Conservation (phyloP, 345 rosid species). For the Citrus medica region DNA sequence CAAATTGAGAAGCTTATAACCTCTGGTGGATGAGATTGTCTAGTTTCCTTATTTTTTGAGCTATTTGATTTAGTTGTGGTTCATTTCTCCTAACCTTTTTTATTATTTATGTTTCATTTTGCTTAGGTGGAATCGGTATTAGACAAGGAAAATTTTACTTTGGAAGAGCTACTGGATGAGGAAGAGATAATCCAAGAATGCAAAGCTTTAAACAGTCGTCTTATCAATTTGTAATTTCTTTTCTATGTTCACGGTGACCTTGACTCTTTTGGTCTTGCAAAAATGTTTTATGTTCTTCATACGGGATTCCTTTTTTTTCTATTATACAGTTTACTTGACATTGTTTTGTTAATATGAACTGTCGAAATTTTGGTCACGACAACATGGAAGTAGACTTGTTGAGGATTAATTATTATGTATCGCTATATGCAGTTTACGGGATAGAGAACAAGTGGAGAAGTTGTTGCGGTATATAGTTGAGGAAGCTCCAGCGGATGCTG, state of each 20-base stretch:
- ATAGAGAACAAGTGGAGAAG: slow-evolving; percentile 92
- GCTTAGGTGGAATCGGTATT: slow-evolving; percentile 81
- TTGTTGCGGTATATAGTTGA: slow-evolving; percentile 73
- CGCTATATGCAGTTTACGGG: slow-evolving; percentile 62
- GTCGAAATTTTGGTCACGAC: neutral
- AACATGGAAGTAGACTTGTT: neutral
- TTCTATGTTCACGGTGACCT: neutral
- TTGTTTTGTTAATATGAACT: neutral
- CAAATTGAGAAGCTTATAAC: neutral
- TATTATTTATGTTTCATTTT: slow-evolving; percentile 6
- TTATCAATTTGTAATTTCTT: slow-evolving; percentile 76
- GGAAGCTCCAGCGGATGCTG: slow-evolving; percentile 86
- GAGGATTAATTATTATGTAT: slow-evolving; percentile 15
- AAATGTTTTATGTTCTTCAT: neutral
- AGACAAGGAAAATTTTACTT: slow-evolving; percentile 84
- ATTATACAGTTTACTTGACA: neutral
- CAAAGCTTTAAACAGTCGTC: slow-evolving; percentile 97
- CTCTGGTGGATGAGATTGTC: neutral
- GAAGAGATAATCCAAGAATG: slow-evolving; percentile 99
- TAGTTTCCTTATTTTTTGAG: neutral
- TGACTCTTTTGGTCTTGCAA: slow-evolving; percentile 3
- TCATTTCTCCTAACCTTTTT: neutral
- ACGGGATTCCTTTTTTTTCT: neutral
- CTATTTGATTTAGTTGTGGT: neutral
- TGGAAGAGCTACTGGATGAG: slow-evolving; percentile 98